These are phyloP conservation scores for Diaporthe australafricana DNA, from an alignment of 2,329 filamentous ascomycete genomes.

Conservation along the genomic window DNA sequence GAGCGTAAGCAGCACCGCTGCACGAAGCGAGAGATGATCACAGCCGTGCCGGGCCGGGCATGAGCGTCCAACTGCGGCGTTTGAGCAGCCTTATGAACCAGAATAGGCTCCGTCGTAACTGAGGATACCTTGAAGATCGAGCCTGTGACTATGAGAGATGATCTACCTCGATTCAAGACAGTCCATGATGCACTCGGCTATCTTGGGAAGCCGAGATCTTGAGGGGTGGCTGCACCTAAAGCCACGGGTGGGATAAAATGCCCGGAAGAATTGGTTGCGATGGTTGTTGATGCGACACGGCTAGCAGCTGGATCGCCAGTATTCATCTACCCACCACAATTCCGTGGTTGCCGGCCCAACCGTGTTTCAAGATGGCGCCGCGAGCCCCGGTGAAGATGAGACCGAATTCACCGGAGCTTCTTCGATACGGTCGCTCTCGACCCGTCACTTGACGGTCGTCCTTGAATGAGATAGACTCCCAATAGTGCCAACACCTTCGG, in stretches of 20 bases:
- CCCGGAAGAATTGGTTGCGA: neutral
- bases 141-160: neutral
- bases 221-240: neutral
- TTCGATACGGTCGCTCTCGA: conserved; percentile 2
- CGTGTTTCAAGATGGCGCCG: conserved; percentile 17
- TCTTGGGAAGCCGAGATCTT: neutral
- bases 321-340: conserved; percentile 14
- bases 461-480: neutral
- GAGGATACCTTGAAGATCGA: neutral
- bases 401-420: conserved; percentile 1
- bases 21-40: neutral
- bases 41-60: neutral
- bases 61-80: neutral
- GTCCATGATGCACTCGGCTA: neutral
- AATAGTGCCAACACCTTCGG: neutral
- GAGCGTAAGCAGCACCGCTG: neutral
- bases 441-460: neutral
- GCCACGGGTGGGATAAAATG: neutral
- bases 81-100: neutral
- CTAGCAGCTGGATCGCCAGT: conserved; percentile 16
- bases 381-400: conserved; percentile 2
- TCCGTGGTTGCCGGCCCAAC: conserved; percentile 8
- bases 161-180: neutral
- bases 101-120: neutral
- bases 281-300: neutral